Conservation (phyloP, 352 stramenopile species). For the Globisporangium megalacanthum region DNA sequence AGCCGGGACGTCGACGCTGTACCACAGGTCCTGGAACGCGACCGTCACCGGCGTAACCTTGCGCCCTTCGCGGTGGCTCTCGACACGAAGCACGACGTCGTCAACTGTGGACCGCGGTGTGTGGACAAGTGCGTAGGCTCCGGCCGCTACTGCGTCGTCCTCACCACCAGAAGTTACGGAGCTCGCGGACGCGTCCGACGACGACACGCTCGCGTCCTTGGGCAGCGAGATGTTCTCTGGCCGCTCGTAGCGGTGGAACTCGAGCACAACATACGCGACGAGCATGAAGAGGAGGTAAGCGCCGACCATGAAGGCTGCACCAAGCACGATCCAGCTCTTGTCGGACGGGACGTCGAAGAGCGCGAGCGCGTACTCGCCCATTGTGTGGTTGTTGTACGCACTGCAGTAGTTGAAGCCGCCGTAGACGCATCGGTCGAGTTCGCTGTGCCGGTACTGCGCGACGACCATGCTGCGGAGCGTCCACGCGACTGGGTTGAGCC, state of each 20-base stretch:
- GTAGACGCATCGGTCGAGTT: slow-evolving; percentile 34
- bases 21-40: slow-evolving; percentile 56
- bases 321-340: slow-evolving; percentile 36
- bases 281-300: slow-evolving; percentile 55
- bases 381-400: slow-evolving; percentile 24
- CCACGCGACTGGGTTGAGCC: slow-evolving; percentile 64
- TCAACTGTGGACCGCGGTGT: slow-evolving; percentile 13
- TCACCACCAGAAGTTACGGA: slow-evolving; percentile 5
- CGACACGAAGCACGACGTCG: slow-evolving; percentile 26
- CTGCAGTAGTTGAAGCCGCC: slow-evolving; percentile 36
- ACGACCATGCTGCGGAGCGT: slow-evolving; percentile 34
- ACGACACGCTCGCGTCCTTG: slow-evolving; percentile 10
- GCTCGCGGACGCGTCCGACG: slow-evolving; percentile 1
- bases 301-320: slow-evolving; percentile 37
- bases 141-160: neutral
- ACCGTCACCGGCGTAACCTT: slow-evolving; percentile 36
- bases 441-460: slow-evolving; percentile 35
- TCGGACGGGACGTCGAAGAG: slow-evolving; percentile 42
- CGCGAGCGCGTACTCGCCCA: slow-evolving; percentile 43
- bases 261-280: slow-evolving; percentile 38
- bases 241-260: slow-evolving; percentile 58
- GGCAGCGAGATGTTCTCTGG: slow-evolving; percentile 37
- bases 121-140: slow-evolving; percentile 20
- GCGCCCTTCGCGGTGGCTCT: slow-evolving; percentile 13
- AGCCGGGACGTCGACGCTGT: slow-evolving; percentile 40